Conservation (phyloP, 1,284 basidiomycete genomes). For the Leccinum ambiguum region DNA sequence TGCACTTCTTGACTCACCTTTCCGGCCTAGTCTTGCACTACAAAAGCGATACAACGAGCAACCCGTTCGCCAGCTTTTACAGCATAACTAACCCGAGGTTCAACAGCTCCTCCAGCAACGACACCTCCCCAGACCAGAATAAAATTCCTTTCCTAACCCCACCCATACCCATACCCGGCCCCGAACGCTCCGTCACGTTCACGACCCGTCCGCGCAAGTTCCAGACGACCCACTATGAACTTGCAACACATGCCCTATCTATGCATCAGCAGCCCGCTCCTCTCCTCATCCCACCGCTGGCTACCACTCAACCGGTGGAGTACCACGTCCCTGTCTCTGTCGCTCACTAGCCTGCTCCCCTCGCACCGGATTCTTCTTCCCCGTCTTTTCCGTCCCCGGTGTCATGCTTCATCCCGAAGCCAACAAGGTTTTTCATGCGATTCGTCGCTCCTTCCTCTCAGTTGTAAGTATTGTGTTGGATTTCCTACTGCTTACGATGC, state of each 20-base stretch:
- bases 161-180: not conserved
- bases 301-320: not conserved
- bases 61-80: not conserved
- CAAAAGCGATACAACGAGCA: not conserved
- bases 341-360: constrained; percentile 2
- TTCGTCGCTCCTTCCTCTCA: no score
- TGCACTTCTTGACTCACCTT: not conserved
- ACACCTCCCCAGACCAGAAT: not conserved
- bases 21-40: not conserved
- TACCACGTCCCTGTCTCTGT: not conserved
- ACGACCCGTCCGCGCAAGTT: not conserved
- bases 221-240: not conserved
- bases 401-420: no score
- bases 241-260: not conserved
- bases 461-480: no score
- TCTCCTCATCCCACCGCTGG: not conserved
- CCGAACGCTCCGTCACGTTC: not conserved
- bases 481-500: no score
- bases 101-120: not conserved
- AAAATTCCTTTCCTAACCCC: not conserved
- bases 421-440: no score
- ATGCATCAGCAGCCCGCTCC: not conserved
- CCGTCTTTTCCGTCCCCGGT: no score
- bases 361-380: no score
- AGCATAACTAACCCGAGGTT: not conserved